phyloP scores from a whole-genome alignment of 148 eudicot genomes.

The Persicaria maculosa region DNA sequence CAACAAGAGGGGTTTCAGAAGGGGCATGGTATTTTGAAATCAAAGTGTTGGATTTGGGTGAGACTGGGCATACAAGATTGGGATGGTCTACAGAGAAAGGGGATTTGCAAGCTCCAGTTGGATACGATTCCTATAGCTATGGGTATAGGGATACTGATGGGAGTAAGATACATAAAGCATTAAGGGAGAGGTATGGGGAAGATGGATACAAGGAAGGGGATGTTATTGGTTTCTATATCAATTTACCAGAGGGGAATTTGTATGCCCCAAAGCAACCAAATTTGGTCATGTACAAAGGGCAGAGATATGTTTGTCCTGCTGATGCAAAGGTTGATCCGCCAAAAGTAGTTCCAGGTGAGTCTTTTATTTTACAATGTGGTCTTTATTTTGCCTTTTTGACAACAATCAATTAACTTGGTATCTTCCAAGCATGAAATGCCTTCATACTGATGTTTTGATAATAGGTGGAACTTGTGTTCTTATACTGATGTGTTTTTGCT shows the following conservation, averaged over 20 bases:
- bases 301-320: conserved; percentile 52
- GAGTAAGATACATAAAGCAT: conserved; percentile 85
- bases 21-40: conserved; percentile 95
- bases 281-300: conserved; percentile 76
- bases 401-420: not conserved
- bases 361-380: not conserved
- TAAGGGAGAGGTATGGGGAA: conserved; percentile 85
- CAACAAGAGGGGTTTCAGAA: conserved; percentile 81
- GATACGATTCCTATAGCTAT: conserved; percentile 81
- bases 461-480: not conserved
- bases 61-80: conserved; percentile 79
- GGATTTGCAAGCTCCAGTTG: conserved; percentile 97
- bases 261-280: conserved; percentile 60
- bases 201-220: conserved; percentile 89
- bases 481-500: not conserved
- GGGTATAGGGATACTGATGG: conserved; percentile 98
- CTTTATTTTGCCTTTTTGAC: not conserved
- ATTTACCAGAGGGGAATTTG: conserved; percentile 65
- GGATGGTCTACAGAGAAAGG: conserved; percentile 97
- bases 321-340: conserved; percentile 82
- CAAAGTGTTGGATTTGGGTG: conserved; percentile 67
- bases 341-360: conserved; percentile 72
- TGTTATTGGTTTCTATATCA: conserved; percentile 90
- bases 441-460: not conserved
- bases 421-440: not conserved